These are phyloP conservation scores for Fusarium caatingaense DNA, from an alignment of 2,329 filamentous ascomycete species.

Conservation along the genomic window DNA sequence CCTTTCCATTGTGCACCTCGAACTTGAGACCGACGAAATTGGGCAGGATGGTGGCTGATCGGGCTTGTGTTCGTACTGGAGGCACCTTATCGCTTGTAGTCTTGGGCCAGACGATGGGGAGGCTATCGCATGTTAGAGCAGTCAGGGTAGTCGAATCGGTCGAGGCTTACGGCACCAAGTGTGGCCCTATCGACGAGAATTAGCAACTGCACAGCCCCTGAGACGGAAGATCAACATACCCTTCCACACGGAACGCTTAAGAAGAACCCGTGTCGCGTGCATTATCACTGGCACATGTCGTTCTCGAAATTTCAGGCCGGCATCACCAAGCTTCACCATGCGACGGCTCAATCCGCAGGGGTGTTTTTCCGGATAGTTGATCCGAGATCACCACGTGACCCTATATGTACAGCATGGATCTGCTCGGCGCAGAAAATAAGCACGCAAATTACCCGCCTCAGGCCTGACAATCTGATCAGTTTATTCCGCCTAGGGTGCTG, in stretches of 20 bases:
- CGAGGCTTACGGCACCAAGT: slow-evolving; percentile 64
- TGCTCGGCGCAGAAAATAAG: background rate
- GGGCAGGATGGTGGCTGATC: slow-evolving; percentile 88
- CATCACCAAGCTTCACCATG: slow-evolving; percentile 37
- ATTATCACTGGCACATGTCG: slow-evolving; percentile 59
- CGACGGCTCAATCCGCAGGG: slow-evolving; percentile 9
- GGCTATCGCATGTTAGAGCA: slow-evolving; percentile 55
- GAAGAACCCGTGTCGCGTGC: slow-evolving; percentile 74
- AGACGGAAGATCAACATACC: slow-evolving; percentile 61
- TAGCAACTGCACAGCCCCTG: slow-evolving; percentile 21
- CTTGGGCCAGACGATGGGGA: slow-evolving; percentile 72
- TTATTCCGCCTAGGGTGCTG: background rate
- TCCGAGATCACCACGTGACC: slow-evolving; percentile 26
- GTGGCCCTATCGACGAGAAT: slow-evolving; percentile 55
- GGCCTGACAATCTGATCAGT: background rate
- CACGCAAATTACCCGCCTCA: background rate
- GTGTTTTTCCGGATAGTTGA: slow-evolving; percentile 37
- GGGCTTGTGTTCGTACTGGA: slow-evolving; percentile 87
- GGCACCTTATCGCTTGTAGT: slow-evolving; percentile 70
- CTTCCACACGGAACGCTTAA: slow-evolving; percentile 89
- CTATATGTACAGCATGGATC: accelerated
- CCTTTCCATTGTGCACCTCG: slow-evolving; percentile 91
- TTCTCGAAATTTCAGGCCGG: slow-evolving; percentile 39
- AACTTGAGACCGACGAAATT: slow-evolving; percentile 93
- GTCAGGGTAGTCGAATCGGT: slow-evolving; percentile 15